phyloP scores from a whole-genome alignment of 2,329 filamentous ascomycete genomes.

The Metarhizium robertsii region DNA sequence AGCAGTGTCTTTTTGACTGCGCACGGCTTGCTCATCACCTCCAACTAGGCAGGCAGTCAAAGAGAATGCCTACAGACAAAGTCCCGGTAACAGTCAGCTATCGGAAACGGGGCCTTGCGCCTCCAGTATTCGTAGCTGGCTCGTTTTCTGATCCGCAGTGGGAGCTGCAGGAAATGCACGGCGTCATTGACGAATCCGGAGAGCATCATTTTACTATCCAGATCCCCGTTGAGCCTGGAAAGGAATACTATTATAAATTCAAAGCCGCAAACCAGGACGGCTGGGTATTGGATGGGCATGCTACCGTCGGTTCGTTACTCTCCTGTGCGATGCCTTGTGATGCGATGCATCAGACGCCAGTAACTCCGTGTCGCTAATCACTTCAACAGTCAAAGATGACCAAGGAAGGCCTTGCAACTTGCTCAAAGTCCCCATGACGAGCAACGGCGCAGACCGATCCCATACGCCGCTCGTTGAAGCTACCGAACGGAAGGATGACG shows the following conservation, averaged over 20 bases:
- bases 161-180: slow-evolving; percentile 57
- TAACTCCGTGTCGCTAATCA: neutral
- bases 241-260: slow-evolving; percentile 67
- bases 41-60: neutral
- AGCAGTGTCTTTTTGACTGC: neutral
- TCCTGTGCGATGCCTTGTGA: too few relatives aligned
- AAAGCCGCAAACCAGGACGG: slow-evolving; percentile 56
- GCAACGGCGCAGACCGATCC: neutral
- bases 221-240: slow-evolving; percentile 43
- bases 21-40: too few relatives aligned
- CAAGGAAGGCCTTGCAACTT: slow-evolving; percentile 10
- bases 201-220: slow-evolving; percentile 49
- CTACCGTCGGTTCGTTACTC: slow-evolving; percentile 42
- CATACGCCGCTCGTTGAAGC: slow-evolving; percentile 7
- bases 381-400: slow-evolving; percentile 4
- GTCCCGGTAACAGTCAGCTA: slow-evolving; percentile 50
- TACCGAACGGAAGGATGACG: slow-evolving; percentile 3
- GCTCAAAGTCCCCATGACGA: slow-evolving; percentile 11
- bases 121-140: slow-evolving; percentile 63
- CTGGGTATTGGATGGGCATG: slow-evolving; percentile 59
- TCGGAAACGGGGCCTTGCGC: slow-evolving; percentile 46
- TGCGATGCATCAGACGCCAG: neutral
- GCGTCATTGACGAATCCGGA: slow-evolving; percentile 37
- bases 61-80: slow-evolving; percentile 14
- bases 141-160: slow-evolving; percentile 60